Evolutionary conservation across 2,329 filamentous ascomycete species (phyloP).

Genomic region (Arthrobotrys sinensis): DNA sequence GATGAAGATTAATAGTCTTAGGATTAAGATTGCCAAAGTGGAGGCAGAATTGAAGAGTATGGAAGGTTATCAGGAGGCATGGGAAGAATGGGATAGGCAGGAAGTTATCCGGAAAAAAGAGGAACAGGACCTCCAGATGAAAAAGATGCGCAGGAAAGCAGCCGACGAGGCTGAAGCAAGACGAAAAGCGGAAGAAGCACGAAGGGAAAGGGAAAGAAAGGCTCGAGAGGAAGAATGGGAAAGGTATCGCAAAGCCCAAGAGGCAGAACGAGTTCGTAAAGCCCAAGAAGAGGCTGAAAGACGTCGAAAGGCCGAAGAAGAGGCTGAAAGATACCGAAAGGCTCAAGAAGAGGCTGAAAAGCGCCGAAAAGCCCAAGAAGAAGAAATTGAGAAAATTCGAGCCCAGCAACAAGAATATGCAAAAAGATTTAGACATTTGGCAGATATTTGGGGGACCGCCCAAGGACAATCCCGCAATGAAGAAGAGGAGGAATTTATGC

Average conservation of each 20-base stretch:
- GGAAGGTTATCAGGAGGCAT: conserved; percentile 8
- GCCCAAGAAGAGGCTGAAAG: neutral
- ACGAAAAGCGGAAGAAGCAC: conserved; percentile 14
- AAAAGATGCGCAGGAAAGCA: conserved; percentile 4
- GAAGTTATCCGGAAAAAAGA: neutral
- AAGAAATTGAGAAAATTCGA: neutral
- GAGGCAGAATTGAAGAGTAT: conserved; percentile 12
- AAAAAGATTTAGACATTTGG: too few species aligned
- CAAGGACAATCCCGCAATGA: too few species aligned
- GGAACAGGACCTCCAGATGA: conserved; percentile 1
- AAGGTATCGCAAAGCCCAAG: conserved; percentile 16
- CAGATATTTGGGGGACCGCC: too few species aligned
- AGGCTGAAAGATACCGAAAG: neutral
- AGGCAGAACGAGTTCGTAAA: neutral
- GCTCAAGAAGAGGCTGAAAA: neutral
- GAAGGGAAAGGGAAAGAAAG: neutral
- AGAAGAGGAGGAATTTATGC: too few species aligned
- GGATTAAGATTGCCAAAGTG: conserved; percentile 30
- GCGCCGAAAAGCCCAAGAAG: neutral
- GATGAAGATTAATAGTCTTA: conserved; percentile 9
- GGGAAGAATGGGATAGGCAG: conserved; percentile 33
- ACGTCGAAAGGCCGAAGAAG: neutral
- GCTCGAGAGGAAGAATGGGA: conserved; percentile 20
- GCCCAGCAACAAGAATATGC: too few species aligned
- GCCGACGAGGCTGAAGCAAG: conserved; percentile 5